These are phyloP conservation scores for Euphrasia confusa DNA, from an alignment of 257 asterid genomes.

Conservation along the genomic window DNA sequence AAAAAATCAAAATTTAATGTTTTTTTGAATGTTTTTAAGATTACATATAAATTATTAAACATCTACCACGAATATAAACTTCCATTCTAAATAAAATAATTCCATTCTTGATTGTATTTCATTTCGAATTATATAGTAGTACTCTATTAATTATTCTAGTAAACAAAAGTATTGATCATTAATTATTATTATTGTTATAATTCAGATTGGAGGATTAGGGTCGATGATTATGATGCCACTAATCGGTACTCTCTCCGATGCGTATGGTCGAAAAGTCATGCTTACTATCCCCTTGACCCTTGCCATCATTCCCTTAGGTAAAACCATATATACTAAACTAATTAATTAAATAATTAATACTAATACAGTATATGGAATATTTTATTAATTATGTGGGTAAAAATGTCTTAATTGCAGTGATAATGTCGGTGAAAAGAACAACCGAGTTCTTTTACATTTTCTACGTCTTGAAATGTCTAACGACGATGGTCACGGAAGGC, in stretches of 20 bases:
- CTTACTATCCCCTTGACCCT: conserved; percentile 45
- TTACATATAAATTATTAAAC: background rate
- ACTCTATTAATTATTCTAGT: too few relatives aligned
- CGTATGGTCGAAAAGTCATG: conserved; percentile 47
- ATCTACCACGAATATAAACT: too few relatives aligned
- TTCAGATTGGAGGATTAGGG: conserved; percentile 51
- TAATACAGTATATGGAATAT: background rate
- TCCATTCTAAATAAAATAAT: too few relatives aligned
- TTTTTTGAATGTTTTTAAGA: too few relatives aligned
- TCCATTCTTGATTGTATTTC: too few relatives aligned
- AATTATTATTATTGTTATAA: background rate
- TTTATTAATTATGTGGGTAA: background rate
- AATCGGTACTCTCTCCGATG: conserved; percentile 52
- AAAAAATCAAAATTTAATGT: too few relatives aligned
- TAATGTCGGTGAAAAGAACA: conserved; percentile 44
- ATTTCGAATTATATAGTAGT: too few relatives aligned
- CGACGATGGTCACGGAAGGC: conserved; percentile 45
- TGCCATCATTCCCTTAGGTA: conserved; percentile 43
- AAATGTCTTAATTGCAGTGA: conserved; percentile 27
- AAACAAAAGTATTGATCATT: too few relatives aligned
- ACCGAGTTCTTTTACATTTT: conserved; percentile 43
- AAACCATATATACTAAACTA: too few relatives aligned
- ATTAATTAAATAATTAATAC: too few relatives aligned
- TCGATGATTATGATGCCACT: conserved; percentile 54
- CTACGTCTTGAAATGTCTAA: conserved; percentile 45